A percentile compares a stretch with the other conserved stretches of the same genome.
Conservation (phyloP, 768 basidiomycete species). For the Boletus fagicola region DNA sequence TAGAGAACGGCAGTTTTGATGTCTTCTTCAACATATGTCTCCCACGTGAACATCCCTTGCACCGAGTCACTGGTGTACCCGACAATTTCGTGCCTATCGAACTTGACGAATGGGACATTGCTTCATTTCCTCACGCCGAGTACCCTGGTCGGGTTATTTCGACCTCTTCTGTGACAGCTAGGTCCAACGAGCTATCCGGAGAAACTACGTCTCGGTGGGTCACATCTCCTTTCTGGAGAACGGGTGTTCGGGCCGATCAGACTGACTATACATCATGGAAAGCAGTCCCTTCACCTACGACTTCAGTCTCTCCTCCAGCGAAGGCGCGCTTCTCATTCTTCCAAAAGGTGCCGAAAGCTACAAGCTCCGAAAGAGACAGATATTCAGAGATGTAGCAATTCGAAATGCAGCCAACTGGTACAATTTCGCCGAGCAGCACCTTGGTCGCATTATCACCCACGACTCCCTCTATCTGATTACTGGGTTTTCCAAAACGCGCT, state of each 20-base stretch:
- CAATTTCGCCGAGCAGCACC: conserved; percentile 18
- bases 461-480: conserved; percentile 32
- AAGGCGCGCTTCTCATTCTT: conserved; percentile 33
- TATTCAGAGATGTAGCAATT: conserved; percentile 22
- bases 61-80: conserved; percentile 22
- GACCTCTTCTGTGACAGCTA: conserved; percentile 11
- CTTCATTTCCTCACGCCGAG: conserved; percentile 10
- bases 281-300: conserved; percentile 5
- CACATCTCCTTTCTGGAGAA: not conserved
- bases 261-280: not conserved
- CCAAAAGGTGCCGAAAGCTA: conserved; percentile 28
- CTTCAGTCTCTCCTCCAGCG: conserved; percentile 10
- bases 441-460: conserved; percentile 15
- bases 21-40: conserved; percentile 39
- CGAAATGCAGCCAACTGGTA: conserved; percentile 29
- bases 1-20: conserved; percentile 33
- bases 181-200: not conserved
- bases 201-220: conserved; percentile 1
- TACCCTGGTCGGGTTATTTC: conserved; percentile 14
- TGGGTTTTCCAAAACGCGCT: not conserved
- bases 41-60: conserved; percentile 29
- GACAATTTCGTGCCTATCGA: conserved; percentile 25
- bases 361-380: conserved; percentile 18
- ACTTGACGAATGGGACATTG: conserved; percentile 8
- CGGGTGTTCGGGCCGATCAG: not conserved